Conservation (phyloP, 2,329 filamentous ascomycete species). For the Cytospora leucostoma region DNA sequence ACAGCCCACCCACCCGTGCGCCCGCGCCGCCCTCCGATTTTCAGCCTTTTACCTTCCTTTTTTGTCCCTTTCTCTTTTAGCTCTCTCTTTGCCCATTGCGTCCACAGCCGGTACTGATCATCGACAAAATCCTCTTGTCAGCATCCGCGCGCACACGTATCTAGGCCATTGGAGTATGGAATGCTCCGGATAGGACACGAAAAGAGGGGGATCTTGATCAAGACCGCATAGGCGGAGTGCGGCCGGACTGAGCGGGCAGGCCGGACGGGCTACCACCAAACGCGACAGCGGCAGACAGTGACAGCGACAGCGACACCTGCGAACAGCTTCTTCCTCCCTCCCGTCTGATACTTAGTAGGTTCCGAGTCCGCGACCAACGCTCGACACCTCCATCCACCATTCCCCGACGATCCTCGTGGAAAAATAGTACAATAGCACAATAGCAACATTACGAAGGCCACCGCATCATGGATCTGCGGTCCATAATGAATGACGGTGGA, state of each 20-base stretch:
- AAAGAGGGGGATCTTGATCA: slow-evolving; percentile 5
- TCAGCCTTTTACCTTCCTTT: not conserved
- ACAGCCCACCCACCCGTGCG: not conserved
- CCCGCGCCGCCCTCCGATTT: not conserved
- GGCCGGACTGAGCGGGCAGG: slow-evolving; percentile 2
- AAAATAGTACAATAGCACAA: slow-evolving; percentile 4
- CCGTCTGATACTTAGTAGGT: slow-evolving; percentile 1
- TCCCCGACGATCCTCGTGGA: not conserved
- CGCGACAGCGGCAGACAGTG: not conserved
- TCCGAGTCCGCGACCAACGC: not conserved
- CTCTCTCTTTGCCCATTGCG: not conserved
- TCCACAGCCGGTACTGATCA: not conserved
- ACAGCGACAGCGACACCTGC: slow-evolving; percentile 19
- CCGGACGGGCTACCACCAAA: slow-evolving; percentile 1
- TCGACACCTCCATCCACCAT: not conserved
- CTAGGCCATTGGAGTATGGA: slow-evolving; percentile 17
- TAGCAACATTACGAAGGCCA: not conserved
- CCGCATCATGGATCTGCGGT: slow-evolving; percentile 52
- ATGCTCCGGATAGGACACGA: slow-evolving; percentile 6
- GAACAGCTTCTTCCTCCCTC: slow-evolving; percentile 4
- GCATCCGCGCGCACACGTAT: not conserved
- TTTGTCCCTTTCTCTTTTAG: not conserved
- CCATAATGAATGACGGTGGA: slow-evolving; percentile 57
- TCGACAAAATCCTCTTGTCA: not conserved
- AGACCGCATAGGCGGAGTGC: slow-evolving; percentile 5